These are phyloP conservation scores for Rutidosis leptorrhynchoides DNA, from an alignment of 129 eudicot genomes.

Conservation along the genomic window DNA sequence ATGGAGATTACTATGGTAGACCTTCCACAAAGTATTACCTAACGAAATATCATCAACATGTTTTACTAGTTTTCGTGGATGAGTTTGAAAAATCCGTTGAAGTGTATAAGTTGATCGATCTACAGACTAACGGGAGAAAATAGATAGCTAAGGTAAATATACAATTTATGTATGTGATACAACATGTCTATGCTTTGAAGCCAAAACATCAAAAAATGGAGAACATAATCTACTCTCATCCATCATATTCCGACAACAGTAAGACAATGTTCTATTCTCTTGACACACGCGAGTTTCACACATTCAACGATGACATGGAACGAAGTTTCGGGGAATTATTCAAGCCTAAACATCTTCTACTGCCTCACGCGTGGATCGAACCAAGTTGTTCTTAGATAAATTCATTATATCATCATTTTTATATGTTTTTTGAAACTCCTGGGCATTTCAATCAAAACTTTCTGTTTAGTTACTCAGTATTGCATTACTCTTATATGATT, in stretches of 20 bases:
- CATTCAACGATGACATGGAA: background rate
- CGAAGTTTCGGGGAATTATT: background rate
- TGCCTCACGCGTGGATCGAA: conserved; percentile 22
- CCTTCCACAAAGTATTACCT: background rate
- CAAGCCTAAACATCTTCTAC: conserved; percentile 2
- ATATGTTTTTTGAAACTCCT: no score
- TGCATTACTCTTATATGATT: no score
- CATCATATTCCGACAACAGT: no score
- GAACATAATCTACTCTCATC: no score
- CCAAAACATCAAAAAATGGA: no score
- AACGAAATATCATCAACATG: conserved; percentile 14
- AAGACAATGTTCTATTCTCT: conserved; percentile 33
- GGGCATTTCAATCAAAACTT: no score
- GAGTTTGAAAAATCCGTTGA: conserved; percentile 15
- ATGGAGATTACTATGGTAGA: background rate
- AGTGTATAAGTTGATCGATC: conserved; percentile 19
- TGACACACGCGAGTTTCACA: conserved; percentile 25
- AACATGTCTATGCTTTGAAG: no score
- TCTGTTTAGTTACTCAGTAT: no score
- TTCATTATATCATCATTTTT: no score
- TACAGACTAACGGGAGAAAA: conserved; percentile 10
- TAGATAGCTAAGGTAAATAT: conserved; percentile 17
- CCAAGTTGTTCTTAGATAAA: conserved; percentile 27
- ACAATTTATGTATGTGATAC: no score
- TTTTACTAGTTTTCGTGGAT: conserved; percentile 8